phyloP scores from a whole-genome alignment of 2,329 filamentous ascomycete genomes.

The Fusarium paranaense region DNA sequence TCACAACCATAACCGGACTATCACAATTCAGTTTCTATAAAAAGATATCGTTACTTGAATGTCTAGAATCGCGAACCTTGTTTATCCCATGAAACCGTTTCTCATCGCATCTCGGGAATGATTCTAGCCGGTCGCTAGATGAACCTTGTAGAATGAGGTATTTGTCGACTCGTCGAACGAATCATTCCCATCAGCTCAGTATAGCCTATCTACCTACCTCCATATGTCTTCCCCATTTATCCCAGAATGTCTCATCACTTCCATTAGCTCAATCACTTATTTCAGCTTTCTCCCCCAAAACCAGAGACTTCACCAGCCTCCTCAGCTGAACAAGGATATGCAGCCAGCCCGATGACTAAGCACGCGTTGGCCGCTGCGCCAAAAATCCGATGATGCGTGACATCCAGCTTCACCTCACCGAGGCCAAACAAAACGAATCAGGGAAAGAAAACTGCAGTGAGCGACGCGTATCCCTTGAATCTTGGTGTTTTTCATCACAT shows the following conservation, averaged over 20 bases:
- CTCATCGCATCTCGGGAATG: neutral
- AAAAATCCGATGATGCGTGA: conserved; percentile 26
- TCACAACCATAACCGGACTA: neutral
- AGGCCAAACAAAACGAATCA: conserved; percentile 4
- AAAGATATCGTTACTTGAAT: neutral
- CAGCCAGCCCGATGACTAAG: conserved; percentile 25
- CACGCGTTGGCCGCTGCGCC: neutral
- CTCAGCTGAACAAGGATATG: neutral
- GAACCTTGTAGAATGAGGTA: neutral
- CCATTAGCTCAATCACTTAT: neutral
- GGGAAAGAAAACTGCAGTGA: neutral
- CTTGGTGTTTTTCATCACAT: neutral
- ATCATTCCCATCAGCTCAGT: neutral
- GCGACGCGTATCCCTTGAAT: neutral
- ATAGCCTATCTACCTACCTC: neutral
- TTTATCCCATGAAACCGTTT: neutral
- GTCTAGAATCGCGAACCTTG: neutral
- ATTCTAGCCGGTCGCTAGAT: neutral
- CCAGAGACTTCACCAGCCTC: neutral
- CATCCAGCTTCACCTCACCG: conserved; percentile 14
- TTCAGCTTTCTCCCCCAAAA: neutral
- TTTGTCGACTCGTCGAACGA: neutral
- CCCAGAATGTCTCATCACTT: neutral
- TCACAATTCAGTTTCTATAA: neutral
- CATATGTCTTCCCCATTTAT: neutral